phyloP scores from a whole-genome alignment of 192 early-diverging fungal genomes.

The Coemansia sp. region DNA sequence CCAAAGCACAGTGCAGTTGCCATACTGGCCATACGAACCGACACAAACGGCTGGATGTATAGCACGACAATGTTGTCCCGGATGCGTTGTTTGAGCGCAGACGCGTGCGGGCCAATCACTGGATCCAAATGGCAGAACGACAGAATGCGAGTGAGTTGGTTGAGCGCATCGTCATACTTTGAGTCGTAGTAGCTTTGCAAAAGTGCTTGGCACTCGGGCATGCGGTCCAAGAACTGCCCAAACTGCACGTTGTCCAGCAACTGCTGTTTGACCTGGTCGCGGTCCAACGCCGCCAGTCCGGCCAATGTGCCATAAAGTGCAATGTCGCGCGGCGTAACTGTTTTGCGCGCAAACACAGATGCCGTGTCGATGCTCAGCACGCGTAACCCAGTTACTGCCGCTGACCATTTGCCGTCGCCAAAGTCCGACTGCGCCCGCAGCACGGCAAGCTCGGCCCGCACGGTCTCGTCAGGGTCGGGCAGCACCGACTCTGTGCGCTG shows the following conservation, averaged over 20 bases:
- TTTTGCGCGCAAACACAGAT: conserved; percentile 13
- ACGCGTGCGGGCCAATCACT: conserved; percentile 26
- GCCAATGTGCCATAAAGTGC: conserved; percentile 49
- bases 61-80: conserved; percentile 41
- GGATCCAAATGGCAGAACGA: conserved; percentile 38
- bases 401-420: conserved; percentile 36
- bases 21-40: conserved; percentile 33
- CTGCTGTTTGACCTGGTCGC: conserved; percentile 27
- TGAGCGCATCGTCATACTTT: conserved; percentile 33
- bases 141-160: conserved; percentile 18
- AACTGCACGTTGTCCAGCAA: conserved; percentile 31
- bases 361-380: conserved; percentile 12
- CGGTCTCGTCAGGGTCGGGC: conserved; percentile 11
- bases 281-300: conserved; percentile 25
- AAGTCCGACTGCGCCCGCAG: conserved; percentile 29
- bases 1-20: conserved; percentile 30
- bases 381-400: conserved; percentile 10
- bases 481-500: conserved; percentile 24
- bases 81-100: conserved; percentile 15
- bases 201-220: conserved; percentile 40
- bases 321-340: conserved; percentile 27
- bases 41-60: conserved; percentile 43
- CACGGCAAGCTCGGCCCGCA: conserved; percentile 16
- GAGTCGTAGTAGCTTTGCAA: conserved; percentile 34
- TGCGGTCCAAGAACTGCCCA: conserved; percentile 40